phyloP scores from a whole-genome alignment of 495 filamentous ascomycete genomes.

The Ramalina peruviana region DNA sequence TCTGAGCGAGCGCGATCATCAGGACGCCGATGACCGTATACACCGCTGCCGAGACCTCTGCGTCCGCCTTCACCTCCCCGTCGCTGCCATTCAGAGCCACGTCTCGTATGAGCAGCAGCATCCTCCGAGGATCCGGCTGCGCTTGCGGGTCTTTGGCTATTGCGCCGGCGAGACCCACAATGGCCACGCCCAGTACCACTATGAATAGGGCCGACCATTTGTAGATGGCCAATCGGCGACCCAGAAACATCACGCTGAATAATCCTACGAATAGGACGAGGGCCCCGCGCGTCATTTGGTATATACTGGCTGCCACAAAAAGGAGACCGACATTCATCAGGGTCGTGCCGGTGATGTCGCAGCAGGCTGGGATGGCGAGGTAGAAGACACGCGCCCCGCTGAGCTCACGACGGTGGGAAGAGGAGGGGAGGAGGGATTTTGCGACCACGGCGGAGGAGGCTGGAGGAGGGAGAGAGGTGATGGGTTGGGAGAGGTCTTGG shows the following conservation, averaged over 20 bases:
- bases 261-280: constrained; percentile 89
- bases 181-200: constrained; percentile 74
- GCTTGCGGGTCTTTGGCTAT: constrained; percentile 53
- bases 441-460: constrained; percentile 31
- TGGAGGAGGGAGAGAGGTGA: constrained; percentile 23
- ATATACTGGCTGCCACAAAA: constrained; percentile 88
- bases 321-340: constrained; percentile 93
- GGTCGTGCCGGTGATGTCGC: constrained; percentile 88
- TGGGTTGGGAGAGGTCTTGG: neutral
- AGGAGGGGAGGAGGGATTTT: constrained; percentile 33
- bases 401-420: constrained; percentile 38
- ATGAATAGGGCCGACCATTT: constrained; percentile 82
- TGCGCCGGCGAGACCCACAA: constrained; percentile 81
- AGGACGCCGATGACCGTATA: constrained; percentile 68
- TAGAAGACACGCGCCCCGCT: constrained; percentile 59
- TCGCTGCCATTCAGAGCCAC: constrained; percentile 3
- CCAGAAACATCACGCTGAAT: constrained; percentile 85
- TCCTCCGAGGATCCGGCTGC: constrained; percentile 22
- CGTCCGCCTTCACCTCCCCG: constrained; percentile 15
- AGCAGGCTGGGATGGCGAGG: constrained; percentile 75
- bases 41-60: constrained; percentile 44
- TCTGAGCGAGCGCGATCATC: constrained; percentile 83
- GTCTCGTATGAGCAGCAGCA: constrained; percentile 12
- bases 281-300: constrained; percentile 95
- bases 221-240: constrained; percentile 59